Evolutionary conservation across 345 rosid genomes (phyloP).

Genomic region (Camelina hispida): DNA sequence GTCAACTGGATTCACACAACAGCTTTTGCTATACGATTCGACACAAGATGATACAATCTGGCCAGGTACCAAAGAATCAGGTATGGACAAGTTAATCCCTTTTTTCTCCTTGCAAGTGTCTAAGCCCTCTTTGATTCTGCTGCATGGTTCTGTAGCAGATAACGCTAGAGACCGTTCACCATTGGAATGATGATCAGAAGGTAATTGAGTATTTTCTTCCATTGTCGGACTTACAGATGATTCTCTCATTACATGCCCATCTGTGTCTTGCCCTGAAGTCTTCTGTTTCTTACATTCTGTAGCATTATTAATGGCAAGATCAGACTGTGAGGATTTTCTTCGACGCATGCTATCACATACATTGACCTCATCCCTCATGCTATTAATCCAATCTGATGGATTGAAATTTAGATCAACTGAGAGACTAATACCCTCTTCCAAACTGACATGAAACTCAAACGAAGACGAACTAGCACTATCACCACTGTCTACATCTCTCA

Average conservation of each 20-base stretch:
- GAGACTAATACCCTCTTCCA: conserved; percentile 79
- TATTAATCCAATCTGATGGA: conserved; percentile 73
- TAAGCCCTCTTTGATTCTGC: conserved; percentile 39
- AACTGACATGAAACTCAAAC: conserved; percentile 72
- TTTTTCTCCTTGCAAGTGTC: conserved; percentile 44
- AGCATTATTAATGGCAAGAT: conserved; percentile 47
- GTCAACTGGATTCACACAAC: conserved; percentile 43
- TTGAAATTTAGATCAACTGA: conserved; percentile 70
- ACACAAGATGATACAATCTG: conserved; percentile 40
- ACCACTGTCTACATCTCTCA: conserved; percentile 41
- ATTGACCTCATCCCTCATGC: conserved; percentile 60
- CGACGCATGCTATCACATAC: conserved; percentile 49
- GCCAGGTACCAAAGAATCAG: conserved; percentile 46
- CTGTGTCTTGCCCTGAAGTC: conserved; percentile 46
- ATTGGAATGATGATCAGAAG: conserved; percentile 44
- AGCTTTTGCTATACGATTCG: conserved; percentile 48
- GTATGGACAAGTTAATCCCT: conserved; percentile 42
- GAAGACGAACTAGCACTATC: conserved; percentile 54
- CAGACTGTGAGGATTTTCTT: conserved; percentile 52
- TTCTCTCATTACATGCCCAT: conserved; percentile 43
- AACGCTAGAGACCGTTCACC: conserved; percentile 46
- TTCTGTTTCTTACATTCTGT: conserved; percentile 56
- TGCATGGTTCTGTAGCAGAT: conserved; percentile 34
- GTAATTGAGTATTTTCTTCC: conserved; percentile 42
- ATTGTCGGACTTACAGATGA: conserved; percentile 41